These are phyloP conservation scores for Sungouiella thailandica DNA, from an alignment of 805 yeast genomes.

Conservation along the genomic window DNA sequence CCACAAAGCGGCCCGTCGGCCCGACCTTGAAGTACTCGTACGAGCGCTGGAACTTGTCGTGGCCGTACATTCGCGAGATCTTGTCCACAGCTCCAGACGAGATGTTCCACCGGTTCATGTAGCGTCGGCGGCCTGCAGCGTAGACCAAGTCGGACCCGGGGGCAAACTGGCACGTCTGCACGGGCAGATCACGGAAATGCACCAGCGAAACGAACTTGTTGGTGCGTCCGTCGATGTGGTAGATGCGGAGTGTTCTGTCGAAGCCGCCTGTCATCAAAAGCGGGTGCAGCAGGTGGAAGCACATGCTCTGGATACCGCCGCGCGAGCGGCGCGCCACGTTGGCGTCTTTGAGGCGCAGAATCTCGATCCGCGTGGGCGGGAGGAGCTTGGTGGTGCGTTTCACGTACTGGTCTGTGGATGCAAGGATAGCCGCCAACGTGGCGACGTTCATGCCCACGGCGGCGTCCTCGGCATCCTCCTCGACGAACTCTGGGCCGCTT, in stretches of 20 bases:
- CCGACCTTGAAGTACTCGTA: constrained; percentile 83
- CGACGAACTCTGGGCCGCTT: constrained; percentile 15
- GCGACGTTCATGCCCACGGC: constrained; percentile 20
- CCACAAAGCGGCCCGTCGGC: constrained; percentile 66
- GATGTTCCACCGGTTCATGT: constrained; percentile 90
- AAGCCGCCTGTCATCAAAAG: constrained; percentile 86
- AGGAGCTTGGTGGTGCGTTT: constrained; percentile 49
- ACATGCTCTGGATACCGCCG: constrained; percentile 78
- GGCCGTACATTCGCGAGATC: constrained; percentile 86
- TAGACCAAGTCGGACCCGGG: constrained; percentile 48
- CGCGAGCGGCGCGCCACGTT: constrained; percentile 63
- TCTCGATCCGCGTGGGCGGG: constrained; percentile 66
- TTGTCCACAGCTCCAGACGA: constrained; percentile 69
- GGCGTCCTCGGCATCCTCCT: constrained; percentile 20
- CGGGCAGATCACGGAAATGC: constrained; percentile 73
- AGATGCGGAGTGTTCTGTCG: constrained; percentile 81
- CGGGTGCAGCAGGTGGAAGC: constrained; percentile 84
- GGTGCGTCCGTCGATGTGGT: constrained; percentile 82
- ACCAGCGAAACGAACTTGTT: constrained; percentile 81
- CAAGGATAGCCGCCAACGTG: constrained; percentile 29
- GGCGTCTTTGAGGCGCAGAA: constrained; percentile 83
- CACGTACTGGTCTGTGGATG: constrained; percentile 32
- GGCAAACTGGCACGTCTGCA: constrained; percentile 69
- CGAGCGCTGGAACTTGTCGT: constrained; percentile 75
- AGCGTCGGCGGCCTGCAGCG: constrained; percentile 89